Base-by-base conservation (phyloP, 2,329 filamentous ascomycete genomes). In the Alternaria sp. region DNA sequence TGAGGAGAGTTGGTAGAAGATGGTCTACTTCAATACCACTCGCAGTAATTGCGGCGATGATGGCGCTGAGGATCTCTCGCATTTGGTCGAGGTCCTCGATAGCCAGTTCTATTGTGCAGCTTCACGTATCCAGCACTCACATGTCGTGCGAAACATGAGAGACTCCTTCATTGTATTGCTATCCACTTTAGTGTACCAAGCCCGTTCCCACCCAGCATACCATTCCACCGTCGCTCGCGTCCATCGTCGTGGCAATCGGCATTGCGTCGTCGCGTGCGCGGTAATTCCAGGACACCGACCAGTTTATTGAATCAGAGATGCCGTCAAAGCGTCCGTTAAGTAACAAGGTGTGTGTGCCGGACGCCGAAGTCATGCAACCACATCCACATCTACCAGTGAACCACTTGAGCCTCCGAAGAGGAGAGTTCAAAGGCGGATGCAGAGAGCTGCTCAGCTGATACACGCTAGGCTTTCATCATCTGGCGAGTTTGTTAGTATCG, bases 401-500 rank as follows among this genome's bases (percentile, higher is more conserved):
- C 92, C 94, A 85, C 95, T 97, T 92, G 79, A 91, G 93, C 93
- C 91, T 88, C 82, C 81, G 85, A 81, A 87, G 87, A 88, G 89
- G 90, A 97, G 93, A 94, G 92, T 91, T 86, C 85, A 82, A 82
- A 82, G 82, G 85, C 82, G 83, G 84, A 82, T 84, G 82, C 80
- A 78, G 82, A 84, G 83, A 84, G 83, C 84, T 90, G 85, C 84
- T 98, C 95, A 96, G 92, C 88, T 88, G 83, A 80, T 88, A 89
- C 95, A 98, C 94, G 88, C 91, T 89, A 88, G 87, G 91, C 91
- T 97, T 96, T 99, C 95, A 98, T 99, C 94, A 98, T 96, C 93
- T 97, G 69, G 69, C 58, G 50, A 48, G 49, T 26, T 6, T 67
- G 68, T 77, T 63, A 76, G 64, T 60, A 71, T 14, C 1, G 24